A percentile compares a stretch with the other conserved stretches of the same genome.
Conservation (phyloP, 495 filamentous ascomycete species). For the Trichoderma gamsii region DNA sequence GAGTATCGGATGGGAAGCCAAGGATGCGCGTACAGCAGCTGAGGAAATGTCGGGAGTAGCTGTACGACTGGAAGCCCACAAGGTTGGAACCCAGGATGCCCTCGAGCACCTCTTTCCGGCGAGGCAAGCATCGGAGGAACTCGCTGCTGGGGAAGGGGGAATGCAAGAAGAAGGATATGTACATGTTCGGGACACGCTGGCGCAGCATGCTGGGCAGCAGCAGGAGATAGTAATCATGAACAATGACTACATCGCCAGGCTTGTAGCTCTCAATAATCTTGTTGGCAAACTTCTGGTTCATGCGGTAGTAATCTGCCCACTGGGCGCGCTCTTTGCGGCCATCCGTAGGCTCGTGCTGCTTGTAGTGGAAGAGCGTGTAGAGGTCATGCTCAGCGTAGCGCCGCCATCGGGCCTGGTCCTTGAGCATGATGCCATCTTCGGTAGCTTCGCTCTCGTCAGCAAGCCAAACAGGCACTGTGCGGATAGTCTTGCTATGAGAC, state of each 20-base stretch:
- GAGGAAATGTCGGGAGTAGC: constrained; percentile 85
- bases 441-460: constrained; percentile 59
- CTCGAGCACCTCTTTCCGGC: constrained; percentile 79
- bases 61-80: constrained; percentile 88
- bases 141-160: constrained; percentile 92
- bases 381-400: constrained; percentile 83
- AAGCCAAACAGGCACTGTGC: constrained; percentile 80
- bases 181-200: constrained; percentile 73
- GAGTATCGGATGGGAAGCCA: constrained; percentile 70
- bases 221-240: constrained; percentile 89
- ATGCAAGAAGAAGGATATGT: constrained; percentile 87
- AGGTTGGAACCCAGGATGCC: constrained; percentile 85
- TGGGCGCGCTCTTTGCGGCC: constrained; percentile 70
- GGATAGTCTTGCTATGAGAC: constrained; percentile 53
- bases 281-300: constrained; percentile 85
- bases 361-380: constrained; percentile 89
- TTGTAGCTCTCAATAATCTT: constrained; percentile 78
- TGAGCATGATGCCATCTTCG: constrained; percentile 59
- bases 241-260: constrained; percentile 81
- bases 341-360: constrained; percentile 80
- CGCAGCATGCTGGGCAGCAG: constrained; percentile 79
- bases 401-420: constrained; percentile 76
- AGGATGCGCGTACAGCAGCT: constrained; percentile 87
- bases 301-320: constrained; percentile 82
- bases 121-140: constrained; percentile 77